Percentiles rank a stretch among this genome's conserved stretches.
These are phyloP conservation scores for Mycena sanguinolenta DNA, from an alignment of 768 basidiomycete genomes.

Conservation along the genomic window DNA sequence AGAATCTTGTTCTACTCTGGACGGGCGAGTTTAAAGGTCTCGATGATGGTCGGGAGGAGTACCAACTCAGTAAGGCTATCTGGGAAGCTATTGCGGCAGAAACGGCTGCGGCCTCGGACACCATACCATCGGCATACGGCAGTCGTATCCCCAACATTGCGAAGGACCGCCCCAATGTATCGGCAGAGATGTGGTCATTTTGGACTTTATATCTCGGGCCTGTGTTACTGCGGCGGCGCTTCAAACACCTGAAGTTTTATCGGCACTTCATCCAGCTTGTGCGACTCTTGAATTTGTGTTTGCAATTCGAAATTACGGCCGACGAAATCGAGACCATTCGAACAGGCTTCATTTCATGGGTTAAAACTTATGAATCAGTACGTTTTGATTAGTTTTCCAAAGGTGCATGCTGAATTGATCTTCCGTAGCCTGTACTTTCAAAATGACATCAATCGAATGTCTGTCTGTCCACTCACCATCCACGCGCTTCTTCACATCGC, in stretches of 20 bases:
- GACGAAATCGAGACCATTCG: too few relatives aligned
- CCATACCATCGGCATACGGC: too few relatives aligned
- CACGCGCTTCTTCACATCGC: too few relatives aligned
- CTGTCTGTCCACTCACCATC: too few relatives aligned
- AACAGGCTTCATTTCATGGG: constrained; percentile 48
- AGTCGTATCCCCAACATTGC: too few relatives aligned
- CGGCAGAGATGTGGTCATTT: too few relatives aligned
- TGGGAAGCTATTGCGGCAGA: constrained; percentile 54
- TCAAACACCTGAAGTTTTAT: background rate
- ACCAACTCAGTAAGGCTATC: constrained; percentile 38
- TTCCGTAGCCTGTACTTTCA: background rate
- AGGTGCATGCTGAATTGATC: background rate
- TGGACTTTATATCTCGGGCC: background rate
- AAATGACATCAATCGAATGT: background rate
- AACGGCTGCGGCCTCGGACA: too few relatives aligned
- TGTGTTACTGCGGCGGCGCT: background rate
- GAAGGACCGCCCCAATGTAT: too few relatives aligned
- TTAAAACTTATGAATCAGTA: constrained; percentile 48
- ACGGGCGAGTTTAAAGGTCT: too few relatives aligned
- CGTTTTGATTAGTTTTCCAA: constrained; percentile 12
- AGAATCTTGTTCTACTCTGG: too few relatives aligned
- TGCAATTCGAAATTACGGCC: constrained; percentile 50
- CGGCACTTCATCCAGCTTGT: constrained; percentile 14
- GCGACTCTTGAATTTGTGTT: constrained; percentile 45
- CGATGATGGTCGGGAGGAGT: constrained; percentile 43